Evolutionary conservation across 495 filamentous ascomycete species (phyloP).

Genomic region (Aspergillus sclerotioniger): DNA sequence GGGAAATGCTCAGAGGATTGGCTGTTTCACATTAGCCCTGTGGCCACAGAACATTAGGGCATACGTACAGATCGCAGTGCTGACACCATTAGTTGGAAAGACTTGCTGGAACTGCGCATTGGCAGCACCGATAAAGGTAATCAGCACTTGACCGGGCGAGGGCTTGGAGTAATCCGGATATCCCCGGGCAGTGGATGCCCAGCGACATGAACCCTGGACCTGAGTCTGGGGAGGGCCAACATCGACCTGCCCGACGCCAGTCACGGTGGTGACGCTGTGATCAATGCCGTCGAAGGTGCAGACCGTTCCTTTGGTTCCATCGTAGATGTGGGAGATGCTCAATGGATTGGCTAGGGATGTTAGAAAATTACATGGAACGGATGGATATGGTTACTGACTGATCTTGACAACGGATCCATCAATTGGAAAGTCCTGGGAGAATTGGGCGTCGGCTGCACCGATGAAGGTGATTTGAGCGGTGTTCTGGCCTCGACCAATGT

Average conservation of each 20-base stretch:
- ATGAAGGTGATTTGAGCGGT: constrained; percentile 22
- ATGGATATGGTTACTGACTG: constrained; percentile 13
- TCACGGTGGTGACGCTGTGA: constrained; percentile 20
- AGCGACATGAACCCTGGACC: constrained; percentile 29
- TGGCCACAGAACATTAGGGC: not conserved
- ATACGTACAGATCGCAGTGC: constrained; percentile 7
- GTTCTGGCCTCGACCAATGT: not conserved
- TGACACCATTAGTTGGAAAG: constrained; percentile 7
- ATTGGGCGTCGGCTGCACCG: constrained; percentile 26
- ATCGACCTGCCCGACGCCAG: constrained; percentile 19
- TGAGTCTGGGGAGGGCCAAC: constrained; percentile 41
- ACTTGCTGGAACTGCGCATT: constrained; percentile 12
- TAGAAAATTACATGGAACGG: not conserved
- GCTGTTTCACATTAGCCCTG: constrained; percentile 2
- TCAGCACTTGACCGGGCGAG: not conserved
- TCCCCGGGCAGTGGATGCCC: not conserved
- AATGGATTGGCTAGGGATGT: constrained; percentile 22
- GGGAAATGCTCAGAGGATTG: constrained; percentile 14
- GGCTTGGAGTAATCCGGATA: not conserved
- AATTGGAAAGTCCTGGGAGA: constrained; percentile 25
- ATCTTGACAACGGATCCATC: constrained; percentile 22
- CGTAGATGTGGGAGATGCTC: constrained; percentile 23
- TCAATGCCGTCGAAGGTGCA: constrained; percentile 27
- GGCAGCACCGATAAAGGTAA: constrained; percentile 14
- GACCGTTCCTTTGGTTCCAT: constrained; percentile 5